Evolutionary conservation across 805 yeast genomes (phyloP).

Genomic region (Barnettozyma pratensis): DNA sequence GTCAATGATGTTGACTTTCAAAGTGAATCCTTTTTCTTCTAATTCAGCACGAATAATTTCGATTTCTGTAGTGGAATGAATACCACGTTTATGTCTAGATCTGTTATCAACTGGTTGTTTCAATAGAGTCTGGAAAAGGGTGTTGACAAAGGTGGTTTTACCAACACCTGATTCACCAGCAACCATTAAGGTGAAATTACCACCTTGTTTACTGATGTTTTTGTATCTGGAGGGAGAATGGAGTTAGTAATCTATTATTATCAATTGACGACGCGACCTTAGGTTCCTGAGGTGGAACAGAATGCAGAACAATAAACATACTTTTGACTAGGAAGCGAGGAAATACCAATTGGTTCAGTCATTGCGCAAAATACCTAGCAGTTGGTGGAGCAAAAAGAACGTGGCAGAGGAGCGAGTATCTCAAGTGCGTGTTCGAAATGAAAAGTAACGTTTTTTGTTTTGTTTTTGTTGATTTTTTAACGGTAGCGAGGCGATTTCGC

Average conservation of each 20-base stretch:
- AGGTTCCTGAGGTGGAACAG: background rate
- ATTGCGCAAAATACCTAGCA: slow-evolving; percentile 6
- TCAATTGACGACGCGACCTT: no score
- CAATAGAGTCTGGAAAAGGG: slow-evolving; percentile 71
- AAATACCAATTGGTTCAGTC: slow-evolving; percentile 26
- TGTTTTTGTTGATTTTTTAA: no score
- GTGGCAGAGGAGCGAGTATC: background rate
- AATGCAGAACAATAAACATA: slow-evolving; percentile 11
- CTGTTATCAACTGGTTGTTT: slow-evolving; percentile 44
- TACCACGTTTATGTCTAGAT: slow-evolving; percentile 47
- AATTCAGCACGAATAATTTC: slow-evolving; percentile 74
- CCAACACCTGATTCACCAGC: slow-evolving; percentile 93
- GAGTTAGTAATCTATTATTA: no score
- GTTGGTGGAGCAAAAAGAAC: no score
- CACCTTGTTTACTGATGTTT: slow-evolving; percentile 69
- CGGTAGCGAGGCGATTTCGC: no score
- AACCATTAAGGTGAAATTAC: slow-evolving; percentile 73
- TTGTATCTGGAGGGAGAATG: slow-evolving; percentile 45
- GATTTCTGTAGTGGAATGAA: slow-evolving; percentile 69
- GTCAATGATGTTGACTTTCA: slow-evolving; percentile 77
- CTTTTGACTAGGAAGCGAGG: slow-evolving; percentile 28
- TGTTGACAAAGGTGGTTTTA: slow-evolving; percentile 85
- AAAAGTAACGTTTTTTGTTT: no score
- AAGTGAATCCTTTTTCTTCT: slow-evolving; percentile 77
- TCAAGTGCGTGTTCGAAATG: no score